Evolutionary conservation across 805 yeast species (phyloP), one percentile per base, ranked within the genome.

Genomic region (Lipomyces yamanashiensis): DNA sequence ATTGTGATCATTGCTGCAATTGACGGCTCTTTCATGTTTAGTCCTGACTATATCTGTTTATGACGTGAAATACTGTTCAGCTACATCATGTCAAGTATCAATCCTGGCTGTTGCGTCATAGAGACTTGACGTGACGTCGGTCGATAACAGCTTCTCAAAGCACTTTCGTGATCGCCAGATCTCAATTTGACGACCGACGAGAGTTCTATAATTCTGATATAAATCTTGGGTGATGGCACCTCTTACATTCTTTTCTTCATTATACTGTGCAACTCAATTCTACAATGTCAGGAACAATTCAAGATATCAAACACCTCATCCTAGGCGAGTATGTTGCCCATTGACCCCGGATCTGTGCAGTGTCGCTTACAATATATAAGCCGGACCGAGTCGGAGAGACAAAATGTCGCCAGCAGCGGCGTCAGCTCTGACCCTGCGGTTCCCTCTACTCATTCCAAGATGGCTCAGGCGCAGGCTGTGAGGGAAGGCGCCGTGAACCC

Each of bases 261-360:
- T 7, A 13, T 13, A n/a, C 43, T 39, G 43, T 39, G 23, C 47
- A 48, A 12, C 36, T 28, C 5, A 7, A 7, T 19, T 19, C 45
- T 40, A 12, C 7, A 15, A 61, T 61, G 64, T 56, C 61, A 19
- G 54, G 54, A 19, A 53, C 40, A 39, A 50, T 56, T 52, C 52
- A 61, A 33, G 64, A 61, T 3, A 43, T 61, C 28, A 61, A 61
- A 54, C 33, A 34, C 54, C 56, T 36, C 51, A 40, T 61, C n/a
- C 17, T 54, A 23, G 64, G 64, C 37, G 45, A 61, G 58, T 53
- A 48, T 3, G 64, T 54, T 13, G n/a, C 63, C 7, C 37, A 41
- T 15, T 21, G 21, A 7, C 17, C 21, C 15, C 19, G 7, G 13
- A 15, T 23, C 33, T 23, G 12, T 19, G 19, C 2, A 21, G 7